Evolutionary conservation across 441 rosid genomes (phyloP), one percentile per base, ranked within the genome.

Genomic region (Capsella rubella): DNA sequence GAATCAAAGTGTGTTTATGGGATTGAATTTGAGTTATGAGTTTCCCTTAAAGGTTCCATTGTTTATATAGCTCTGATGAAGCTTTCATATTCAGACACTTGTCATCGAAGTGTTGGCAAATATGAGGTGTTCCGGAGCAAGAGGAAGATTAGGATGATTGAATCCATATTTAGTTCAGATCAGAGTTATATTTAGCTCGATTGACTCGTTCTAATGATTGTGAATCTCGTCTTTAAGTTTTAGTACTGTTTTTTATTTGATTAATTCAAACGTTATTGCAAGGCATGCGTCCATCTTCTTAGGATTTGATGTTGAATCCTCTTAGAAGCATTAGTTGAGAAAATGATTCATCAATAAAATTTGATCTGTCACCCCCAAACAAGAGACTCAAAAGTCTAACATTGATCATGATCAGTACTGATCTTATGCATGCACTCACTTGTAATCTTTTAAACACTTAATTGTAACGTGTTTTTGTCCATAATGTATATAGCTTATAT

Each of bases 11-110:
- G 32, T 16, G 53, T 18, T 50, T 57, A 58, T 65, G 45, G 0
- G 11, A 46, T 49, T 51, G 15, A 64, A 4, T 64, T 64, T 55
- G 42, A 57, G 60, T 56, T 37, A 3, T 10, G 16, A 18, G 6
- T 53, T 50, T 62, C 51, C 1, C 37, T 25, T 49, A 47, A 49
- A 71, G 18, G 60, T 53, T 65, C 42, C 67, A 18, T 51, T 14
- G 13, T 50, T 58, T 74, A 74, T 67, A 74, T 14, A 74, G 54
- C 54, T 49, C 72, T 39, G 45, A 49, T 69, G 64, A 43, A 69
- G 64, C 64, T 18, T 34, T 42, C 63, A n/a, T 12, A 7, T 31
- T 5, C 14, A 29, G 47, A 25, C 63, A 72, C 35, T 16, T 72
- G 70, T 62, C 53, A 31, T 8, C 27, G 4, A 27, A 60, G 25